phyloP scores from a whole-genome alignment of 73 alveolate genomes.

The Paramecium caudatum region DNA sequence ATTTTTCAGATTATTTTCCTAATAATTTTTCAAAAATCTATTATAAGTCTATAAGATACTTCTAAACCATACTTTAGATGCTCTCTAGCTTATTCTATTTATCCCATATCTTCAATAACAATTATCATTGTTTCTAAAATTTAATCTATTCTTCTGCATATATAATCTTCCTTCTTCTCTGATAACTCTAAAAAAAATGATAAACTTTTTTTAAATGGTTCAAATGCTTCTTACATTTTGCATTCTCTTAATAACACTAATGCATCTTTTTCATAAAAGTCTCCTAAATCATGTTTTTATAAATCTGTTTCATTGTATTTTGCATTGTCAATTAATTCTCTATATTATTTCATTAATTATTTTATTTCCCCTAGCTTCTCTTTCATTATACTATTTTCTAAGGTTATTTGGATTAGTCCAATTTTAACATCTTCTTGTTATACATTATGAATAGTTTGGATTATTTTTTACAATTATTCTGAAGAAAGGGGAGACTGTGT shows the following conservation, averaged over 20 bases:
- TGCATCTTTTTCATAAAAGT: slow-evolving; percentile 26
- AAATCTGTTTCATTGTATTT: no score
- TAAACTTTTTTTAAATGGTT: slow-evolving; percentile 12
- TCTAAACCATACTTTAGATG: background rate
- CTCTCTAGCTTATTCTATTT: slow-evolving; percentile 12
- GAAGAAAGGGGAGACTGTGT: background rate
- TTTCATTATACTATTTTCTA: slow-evolving; percentile 43
- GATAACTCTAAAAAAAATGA: background rate
- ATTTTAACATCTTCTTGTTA: background rate
- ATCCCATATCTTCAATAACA: slow-evolving; percentile 39
- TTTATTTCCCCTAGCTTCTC: slow-evolving; percentile 29
- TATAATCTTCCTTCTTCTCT: background rate
- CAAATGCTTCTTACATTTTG: slow-evolving; percentile 39
- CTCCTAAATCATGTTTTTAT: slow-evolving; percentile 16
- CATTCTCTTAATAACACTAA: slow-evolving; percentile 13
- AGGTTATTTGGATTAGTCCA: slow-evolving; percentile 18
- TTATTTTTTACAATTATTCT: background rate
- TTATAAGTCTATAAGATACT: background rate
- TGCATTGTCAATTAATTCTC: background rate
- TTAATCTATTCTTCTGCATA: slow-evolving; percentile 11
- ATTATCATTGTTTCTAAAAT: slow-evolving; percentile 9
- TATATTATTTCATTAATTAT: slow-evolving; percentile 1
- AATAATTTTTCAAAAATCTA: slow-evolving; percentile 5
- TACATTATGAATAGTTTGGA: background rate
- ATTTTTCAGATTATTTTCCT: slow-evolving; percentile 21